Percentiles rank a stretch among this genome's conserved stretches.
phyloP scores from a whole-genome alignment of 768 basidiomycete genomes.

The Clitopilus hobsonii region DNA sequence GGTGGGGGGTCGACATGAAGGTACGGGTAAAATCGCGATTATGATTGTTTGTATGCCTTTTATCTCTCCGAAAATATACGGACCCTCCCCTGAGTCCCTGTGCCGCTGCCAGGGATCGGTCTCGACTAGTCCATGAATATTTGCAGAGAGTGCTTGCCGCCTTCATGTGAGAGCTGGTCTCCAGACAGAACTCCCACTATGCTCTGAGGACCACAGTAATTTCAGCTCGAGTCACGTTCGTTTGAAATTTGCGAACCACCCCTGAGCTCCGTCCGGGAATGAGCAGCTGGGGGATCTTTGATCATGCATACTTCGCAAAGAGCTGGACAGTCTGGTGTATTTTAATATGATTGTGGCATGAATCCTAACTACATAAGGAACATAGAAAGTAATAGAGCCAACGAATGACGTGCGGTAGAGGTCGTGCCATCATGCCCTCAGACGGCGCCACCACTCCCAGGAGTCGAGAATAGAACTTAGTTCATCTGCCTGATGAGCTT shows the following conservation, averaged over 20 bases:
- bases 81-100: background rate
- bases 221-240: background rate
- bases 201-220: background rate
- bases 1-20: conserved; percentile 9
- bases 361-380: conserved; percentile 5
- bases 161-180: no score
- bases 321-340: background rate
- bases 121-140: background rate
- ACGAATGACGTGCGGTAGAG: conserved; percentile 12
- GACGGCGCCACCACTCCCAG: conserved; percentile 9
- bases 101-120: background rate
- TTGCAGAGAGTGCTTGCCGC: background rate
- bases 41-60: background rate
- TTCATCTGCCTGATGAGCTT: conserved; percentile 96
- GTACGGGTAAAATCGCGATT: background rate
- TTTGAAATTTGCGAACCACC: background rate
- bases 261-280: background rate
- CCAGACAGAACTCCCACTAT: no score
- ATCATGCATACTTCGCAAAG: background rate
- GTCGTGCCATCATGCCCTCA: conserved; percentile 7
- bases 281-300: background rate
- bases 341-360: background rate
- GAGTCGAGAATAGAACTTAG: conserved; percentile 28
- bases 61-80: conserved; percentile 7
- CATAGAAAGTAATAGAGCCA: conserved; percentile 10